Evolutionary conservation across 2,329 filamentous ascomycete genomes (phyloP), one percentile per base, ranked within the genome.

Genomic region (Aciculosporium take): DNA sequence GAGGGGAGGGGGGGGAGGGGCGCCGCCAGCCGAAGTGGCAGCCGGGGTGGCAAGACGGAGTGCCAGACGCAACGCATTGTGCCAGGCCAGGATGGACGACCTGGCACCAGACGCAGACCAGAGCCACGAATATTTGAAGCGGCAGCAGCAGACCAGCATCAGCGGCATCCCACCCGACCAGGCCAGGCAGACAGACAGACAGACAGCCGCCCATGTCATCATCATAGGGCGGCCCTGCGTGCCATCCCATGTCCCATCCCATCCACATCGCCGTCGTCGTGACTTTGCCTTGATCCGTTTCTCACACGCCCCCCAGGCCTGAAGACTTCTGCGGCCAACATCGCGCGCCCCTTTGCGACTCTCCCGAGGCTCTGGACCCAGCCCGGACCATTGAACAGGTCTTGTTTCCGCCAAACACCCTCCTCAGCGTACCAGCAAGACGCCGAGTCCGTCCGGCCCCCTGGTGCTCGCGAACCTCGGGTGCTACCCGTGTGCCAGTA

Each of bases 161-260:
- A 17, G 29, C 29, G 29, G 17, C 29, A 32, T 15, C 17, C 8
- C 30, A 32, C 35, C 18, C 13, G 32, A 18, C 41, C n/a, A n/a
- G n/a, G n/a, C n/a, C n/a, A n/a, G n/a, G n/a, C n/a, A n/a, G n/a
- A n/a, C n/a, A n/a, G n/a, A n/a, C n/a, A n/a, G n/a, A n/a, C n/a
- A n/a, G n/a, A n/a, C n/a, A n/a, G n/a, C n/a, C 28, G 44, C 41
- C 44, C 44, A 39, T 44, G 44, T 41, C 41, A 42, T 45, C 43
- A 41, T 43, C 40, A 21, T 29, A 28, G 15, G 36, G 25, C 17
- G 23, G 36, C 25, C 24, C 36, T 28, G 27, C 25, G 25, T 25
- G 36, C 36, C 13, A 28, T 38, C 36, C 36, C 36, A 29, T 29
- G 36, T 29, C 27, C n/a, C n/a, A n/a, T n/a, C n/a, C n/a, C 7